Percentiles rank a stretch among this genome's conserved stretches.
These are phyloP conservation scores for Rhododendron williamsianum DNA, from an alignment of 148 eudicot genomes.

Conservation along the genomic window DNA sequence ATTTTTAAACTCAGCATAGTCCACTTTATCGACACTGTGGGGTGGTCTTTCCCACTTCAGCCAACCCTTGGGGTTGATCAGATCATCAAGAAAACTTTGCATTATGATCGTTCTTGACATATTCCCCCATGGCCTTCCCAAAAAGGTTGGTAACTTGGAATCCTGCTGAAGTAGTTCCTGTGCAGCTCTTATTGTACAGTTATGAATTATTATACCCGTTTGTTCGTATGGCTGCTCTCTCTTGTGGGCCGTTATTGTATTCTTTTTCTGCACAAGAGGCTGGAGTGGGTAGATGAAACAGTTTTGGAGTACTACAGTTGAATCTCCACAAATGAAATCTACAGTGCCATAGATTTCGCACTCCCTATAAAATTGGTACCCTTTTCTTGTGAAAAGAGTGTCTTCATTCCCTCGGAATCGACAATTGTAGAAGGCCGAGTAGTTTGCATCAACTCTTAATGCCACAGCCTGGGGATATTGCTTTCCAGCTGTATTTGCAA, in stretches of 20 bases:
- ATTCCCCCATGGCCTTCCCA: constrained; percentile 39
- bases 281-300: constrained; percentile 30
- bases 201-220: constrained; percentile 36
- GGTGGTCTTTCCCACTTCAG: constrained; percentile 18
- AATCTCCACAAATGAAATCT: constrained; percentile 32
- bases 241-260: constrained; percentile 26
- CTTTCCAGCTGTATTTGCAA: neutral
- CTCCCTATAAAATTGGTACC: constrained; percentile 22
- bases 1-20: constrained; percentile 28
- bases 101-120: constrained; percentile 31
- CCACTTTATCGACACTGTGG: constrained; percentile 17
- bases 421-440: neutral
- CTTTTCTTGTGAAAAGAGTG: neutral
- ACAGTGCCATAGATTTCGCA: constrained; percentile 33
- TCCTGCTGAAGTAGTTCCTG: constrained; percentile 13
- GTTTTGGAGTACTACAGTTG: constrained; percentile 25
- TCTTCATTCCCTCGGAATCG: constrained; percentile 7
- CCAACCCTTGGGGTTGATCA: constrained; percentile 36
- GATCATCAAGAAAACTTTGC: constrained; percentile 27
- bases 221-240: constrained; percentile 6
- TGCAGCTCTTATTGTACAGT: constrained; percentile 28
- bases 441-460: neutral
- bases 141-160: constrained; percentile 23
- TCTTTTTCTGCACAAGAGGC: constrained; percentile 18
- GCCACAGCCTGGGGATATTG: neutral